These are phyloP conservation scores for Roridomyces roridus DNA, from an alignment of 768 basidiomycete species.

Conservation along the genomic window DNA sequence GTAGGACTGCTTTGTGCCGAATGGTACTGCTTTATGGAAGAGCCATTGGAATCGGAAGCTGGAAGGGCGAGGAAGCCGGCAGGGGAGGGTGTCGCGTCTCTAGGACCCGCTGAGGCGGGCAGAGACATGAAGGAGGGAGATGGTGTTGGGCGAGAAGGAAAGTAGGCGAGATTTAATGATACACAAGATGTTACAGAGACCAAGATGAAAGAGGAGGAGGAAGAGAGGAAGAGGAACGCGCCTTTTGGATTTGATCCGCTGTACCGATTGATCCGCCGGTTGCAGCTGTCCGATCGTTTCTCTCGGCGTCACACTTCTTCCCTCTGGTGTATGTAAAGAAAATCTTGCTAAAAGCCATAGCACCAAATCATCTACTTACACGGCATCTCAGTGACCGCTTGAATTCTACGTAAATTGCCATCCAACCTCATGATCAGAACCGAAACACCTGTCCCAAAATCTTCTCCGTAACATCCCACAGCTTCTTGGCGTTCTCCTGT, in stretches of 20 bases:
- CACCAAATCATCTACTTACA: too few species aligned
- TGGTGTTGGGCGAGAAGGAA: background rate
- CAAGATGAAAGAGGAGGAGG: background rate
- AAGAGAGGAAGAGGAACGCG: background rate
- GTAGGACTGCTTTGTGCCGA: slow-evolving; percentile 17
- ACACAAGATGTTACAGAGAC: slow-evolving; percentile 1
- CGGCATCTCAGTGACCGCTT: too few species aligned
- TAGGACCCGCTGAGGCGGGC: background rate
- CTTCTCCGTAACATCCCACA: background rate
- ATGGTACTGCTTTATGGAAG: slow-evolving; percentile 17
- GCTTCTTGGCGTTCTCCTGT: background rate
- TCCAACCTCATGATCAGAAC: too few species aligned
- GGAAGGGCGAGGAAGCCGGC: slow-evolving; percentile 11
- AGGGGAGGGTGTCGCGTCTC: background rate
- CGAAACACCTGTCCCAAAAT: background rate
- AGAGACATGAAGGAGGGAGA: slow-evolving; percentile 1
- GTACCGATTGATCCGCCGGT: too few species aligned
- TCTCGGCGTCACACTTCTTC: too few species aligned
- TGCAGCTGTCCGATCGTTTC: too few species aligned
- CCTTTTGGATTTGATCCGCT: too few species aligned
- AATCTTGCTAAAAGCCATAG: too few species aligned
- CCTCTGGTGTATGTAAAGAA: too few species aligned
- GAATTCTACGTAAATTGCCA: too few species aligned
- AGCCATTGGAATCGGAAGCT: slow-evolving; percentile 7
- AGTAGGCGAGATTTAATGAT: background rate